These are phyloP conservation scores for Xylaria sp. DNA, from an alignment of 2,329 filamentous ascomycete genomes.

Conservation along the genomic window DNA sequence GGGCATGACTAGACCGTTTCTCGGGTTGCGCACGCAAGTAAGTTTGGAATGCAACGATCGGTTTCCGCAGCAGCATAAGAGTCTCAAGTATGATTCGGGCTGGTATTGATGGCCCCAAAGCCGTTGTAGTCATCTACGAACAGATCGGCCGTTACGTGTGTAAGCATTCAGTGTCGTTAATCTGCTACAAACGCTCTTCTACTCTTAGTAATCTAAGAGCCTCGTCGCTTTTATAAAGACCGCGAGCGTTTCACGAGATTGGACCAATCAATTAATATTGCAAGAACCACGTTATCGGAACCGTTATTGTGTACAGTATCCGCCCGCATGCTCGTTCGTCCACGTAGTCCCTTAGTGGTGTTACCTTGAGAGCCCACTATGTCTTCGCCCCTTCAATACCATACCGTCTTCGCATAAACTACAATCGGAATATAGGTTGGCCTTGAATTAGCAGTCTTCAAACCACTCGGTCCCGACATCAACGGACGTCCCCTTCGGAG, in stretches of 20 bases:
- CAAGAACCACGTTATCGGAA: background rate
- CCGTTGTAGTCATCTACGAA: background rate
- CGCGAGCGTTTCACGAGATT: too few species aligned
- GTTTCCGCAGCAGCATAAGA: background rate
- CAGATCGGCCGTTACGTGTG: background rate
- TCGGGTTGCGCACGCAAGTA: background rate
- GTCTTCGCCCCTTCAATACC: slow-evolving; percentile 1
- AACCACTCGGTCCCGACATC: slow-evolving; percentile 19
- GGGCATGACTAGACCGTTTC: background rate
- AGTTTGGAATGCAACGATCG: background rate
- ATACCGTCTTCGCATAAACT: slow-evolving; percentile 14
- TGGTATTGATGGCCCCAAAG: background rate
- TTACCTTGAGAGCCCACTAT: background rate
- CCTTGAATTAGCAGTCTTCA: background rate
- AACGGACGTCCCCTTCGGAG: slow-evolving; percentile 35
- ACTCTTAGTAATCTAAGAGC: background rate
- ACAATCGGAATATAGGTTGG: background rate
- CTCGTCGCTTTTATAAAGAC: background rate
- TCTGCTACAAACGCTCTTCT: background rate
- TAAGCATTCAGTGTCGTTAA: background rate
- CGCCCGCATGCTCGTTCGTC: background rate
- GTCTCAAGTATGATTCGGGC: background rate
- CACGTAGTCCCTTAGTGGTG: background rate
- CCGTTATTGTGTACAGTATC: background rate
- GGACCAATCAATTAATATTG: background rate